Evolutionary conservation across 345 rosid species (phyloP).

Genomic region (Pseudoturritis turrita): DNA sequence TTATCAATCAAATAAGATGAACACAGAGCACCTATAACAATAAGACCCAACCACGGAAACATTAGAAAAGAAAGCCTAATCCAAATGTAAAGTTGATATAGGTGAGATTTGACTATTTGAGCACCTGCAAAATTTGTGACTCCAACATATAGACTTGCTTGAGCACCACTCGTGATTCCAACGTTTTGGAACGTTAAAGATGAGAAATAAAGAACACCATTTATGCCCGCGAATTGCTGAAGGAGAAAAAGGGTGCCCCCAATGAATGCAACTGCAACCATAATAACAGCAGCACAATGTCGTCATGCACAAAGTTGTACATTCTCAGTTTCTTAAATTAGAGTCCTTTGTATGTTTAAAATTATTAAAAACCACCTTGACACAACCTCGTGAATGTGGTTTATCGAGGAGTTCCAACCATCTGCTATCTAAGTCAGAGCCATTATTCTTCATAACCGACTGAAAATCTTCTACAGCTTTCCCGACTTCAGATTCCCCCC

Average conservation of each 20-base stretch:
- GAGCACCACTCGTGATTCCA: constrained; percentile 56
- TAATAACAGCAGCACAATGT: neutral
- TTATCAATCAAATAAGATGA: constrained; percentile 64
- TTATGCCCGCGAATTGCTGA: constrained; percentile 86
- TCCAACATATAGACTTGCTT: constrained; percentile 64
- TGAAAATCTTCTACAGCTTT: constrained; percentile 56
- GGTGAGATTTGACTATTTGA: constrained; percentile 7
- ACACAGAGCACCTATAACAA: constrained; percentile 61
- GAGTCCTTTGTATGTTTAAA: neutral
- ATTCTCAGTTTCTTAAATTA: neutral
- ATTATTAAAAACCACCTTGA: constrained; percentile 36
- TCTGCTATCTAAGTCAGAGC: constrained; percentile 44
- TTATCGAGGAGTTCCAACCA: constrained; percentile 73
- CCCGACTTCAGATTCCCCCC: constrained; percentile 65
- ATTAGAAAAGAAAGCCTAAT: neutral
- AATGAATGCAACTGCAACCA: constrained; percentile 58
- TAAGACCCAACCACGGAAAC: constrained; percentile 3
- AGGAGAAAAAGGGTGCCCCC: constrained; percentile 69
- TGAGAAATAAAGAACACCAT: constrained; percentile 81
- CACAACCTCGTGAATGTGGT: constrained; percentile 79
- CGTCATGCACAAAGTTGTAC: neutral
- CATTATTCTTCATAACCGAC: constrained; percentile 48
- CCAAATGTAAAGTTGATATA: neutral
- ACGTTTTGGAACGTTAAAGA: constrained; percentile 69
- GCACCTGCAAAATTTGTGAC: constrained; percentile 66